Evolutionary conservation across 2,329 filamentous ascomycete species (phyloP).

Genomic region (Xylariaceae sp.): DNA sequence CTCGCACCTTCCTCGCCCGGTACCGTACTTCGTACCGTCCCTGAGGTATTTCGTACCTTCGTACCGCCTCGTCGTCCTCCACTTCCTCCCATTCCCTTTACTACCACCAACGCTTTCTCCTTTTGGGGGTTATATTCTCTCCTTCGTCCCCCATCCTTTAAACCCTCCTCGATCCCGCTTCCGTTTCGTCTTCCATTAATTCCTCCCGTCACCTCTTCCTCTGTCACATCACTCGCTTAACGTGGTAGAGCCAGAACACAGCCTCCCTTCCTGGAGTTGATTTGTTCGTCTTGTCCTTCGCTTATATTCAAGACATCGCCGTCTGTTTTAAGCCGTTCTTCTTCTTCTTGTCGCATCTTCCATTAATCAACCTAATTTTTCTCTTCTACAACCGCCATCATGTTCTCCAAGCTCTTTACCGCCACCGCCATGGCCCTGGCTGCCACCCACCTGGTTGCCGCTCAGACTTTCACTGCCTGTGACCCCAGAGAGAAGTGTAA

Average conservation of each 20-base stretch:
- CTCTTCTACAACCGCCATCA: constrained; percentile 19
- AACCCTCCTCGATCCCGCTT: background rate
- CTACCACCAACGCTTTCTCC: constrained; percentile 4
- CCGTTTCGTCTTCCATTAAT: constrained; percentile 1
- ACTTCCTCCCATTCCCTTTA: background rate
- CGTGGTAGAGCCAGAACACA: constrained; percentile 14
- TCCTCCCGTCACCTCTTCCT: constrained; percentile 6
- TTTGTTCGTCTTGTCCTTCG: constrained; percentile 13
- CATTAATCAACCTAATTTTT: background rate
- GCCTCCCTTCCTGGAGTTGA: background rate
- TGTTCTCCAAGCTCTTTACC: constrained; percentile 45
- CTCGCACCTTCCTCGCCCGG: no score
- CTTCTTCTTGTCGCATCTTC: constrained; percentile 1
- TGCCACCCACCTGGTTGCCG: constrained; percentile 44
- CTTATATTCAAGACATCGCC: constrained; percentile 14
- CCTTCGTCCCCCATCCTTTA: background rate
- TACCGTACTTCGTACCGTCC: no score
- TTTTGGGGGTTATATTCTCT: constrained; percentile 1
- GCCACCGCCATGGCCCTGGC: constrained; percentile 45
- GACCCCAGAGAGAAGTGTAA: constrained; percentile 50
- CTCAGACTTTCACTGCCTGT: constrained; percentile 53
- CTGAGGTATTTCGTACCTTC: no score
- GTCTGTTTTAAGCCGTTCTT: constrained; percentile 1
- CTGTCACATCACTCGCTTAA: constrained; percentile 22
- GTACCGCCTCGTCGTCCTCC: constrained; percentile 9